These are phyloP conservation scores for Corchorus capsularis DNA, from an alignment of 345 rosid species.

Conservation along the genomic window DNA sequence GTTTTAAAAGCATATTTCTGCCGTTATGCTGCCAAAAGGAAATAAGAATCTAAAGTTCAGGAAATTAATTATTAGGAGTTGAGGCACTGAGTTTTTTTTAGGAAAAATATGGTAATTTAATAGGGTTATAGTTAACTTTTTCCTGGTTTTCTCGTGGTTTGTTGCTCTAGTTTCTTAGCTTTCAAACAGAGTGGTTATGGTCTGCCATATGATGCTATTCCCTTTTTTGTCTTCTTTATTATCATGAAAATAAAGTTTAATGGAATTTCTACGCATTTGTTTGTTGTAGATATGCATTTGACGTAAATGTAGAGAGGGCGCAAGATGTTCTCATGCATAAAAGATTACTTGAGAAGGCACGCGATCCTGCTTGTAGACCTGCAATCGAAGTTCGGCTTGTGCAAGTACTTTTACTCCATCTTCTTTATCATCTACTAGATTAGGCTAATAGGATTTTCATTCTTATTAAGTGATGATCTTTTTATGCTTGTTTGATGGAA, in stretches of 20 bases:
- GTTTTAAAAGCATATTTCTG: background rate
- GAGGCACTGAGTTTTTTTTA: background rate
- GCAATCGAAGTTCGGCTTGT: slow-evolving; percentile 65
- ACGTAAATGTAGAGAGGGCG: slow-evolving; percentile 63
- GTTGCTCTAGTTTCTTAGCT: slow-evolving; percentile 5
- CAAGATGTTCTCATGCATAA: slow-evolving; percentile 70
- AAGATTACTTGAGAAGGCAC: slow-evolving; percentile 54
- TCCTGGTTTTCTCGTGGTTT: background rate
- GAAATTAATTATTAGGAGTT: background rate
- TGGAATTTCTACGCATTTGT: background rate
- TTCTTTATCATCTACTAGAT: background rate
- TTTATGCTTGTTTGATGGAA: slow-evolving; percentile 6
- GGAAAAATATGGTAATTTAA: background rate
- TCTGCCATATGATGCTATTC: background rate
- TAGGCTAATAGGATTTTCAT: background rate
- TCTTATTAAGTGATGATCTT: slow-evolving; percentile 9
- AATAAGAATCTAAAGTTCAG: background rate
- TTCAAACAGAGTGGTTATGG: background rate
- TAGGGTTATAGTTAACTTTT: background rate
- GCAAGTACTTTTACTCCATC: slow-evolving; percentile 37
- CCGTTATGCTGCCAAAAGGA: background rate
- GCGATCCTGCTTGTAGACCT: slow-evolving; percentile 50
- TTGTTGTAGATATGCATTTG: slow-evolving; percentile 57
- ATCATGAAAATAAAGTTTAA: background rate
- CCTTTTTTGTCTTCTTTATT: background rate